Base-by-base conservation (phyloP, 1,284 basidiomycete species). In the Tremellales sp. region DNA sequence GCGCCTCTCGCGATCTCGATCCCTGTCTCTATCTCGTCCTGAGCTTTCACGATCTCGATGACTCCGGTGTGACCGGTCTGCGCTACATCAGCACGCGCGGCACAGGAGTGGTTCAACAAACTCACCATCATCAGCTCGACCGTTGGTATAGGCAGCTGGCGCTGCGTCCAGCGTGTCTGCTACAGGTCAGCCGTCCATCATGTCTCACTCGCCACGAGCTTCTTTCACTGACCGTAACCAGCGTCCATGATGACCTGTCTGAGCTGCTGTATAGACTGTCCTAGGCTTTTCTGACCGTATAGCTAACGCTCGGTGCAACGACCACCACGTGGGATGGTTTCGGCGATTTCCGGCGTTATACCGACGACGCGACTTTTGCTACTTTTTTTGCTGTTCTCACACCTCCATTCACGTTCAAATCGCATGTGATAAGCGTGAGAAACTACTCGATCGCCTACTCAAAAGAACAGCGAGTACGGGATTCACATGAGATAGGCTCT, bases 191-290 rank as follows among this genome's bases (percentile, higher is more conserved):
- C 51, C 17, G 4, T 12, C 3, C 19, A 8, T 25, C 15, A 4
- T 17, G 10, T 15, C 12, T 17, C 19, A 4, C 6, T 3, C 7
- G 7, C 2, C 13, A 44, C 58, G 5, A 36, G 33, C 33, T 36
- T n/a, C n/a, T n/a, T n/a, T n/a, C n/a, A n/a, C 33, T 51, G 23
- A 65, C 63, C 59, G 54, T 65, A 65, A 44, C 56, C 63, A 22
- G 56, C 56, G 58, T 63, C 61, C 63, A 65, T 65, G 33, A 17
- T 55, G 42, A n/a, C n/a, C n/a, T n/a, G n/a, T n/a, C n/a, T n/a
- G n/a, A n/a, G n/a, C n/a, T n/a, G n/a, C n/a, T n/a, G 33, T 36
- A 36, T 36, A 17, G 15, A 15, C 13, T 7, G 6, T 36, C 15
- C 33, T n/a, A 31, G 29, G 33, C 15, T 13, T 17, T 36, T 6